Conservation (phyloP, 495 filamentous ascomycete species). For the Penicillium tannophilum region DNA sequence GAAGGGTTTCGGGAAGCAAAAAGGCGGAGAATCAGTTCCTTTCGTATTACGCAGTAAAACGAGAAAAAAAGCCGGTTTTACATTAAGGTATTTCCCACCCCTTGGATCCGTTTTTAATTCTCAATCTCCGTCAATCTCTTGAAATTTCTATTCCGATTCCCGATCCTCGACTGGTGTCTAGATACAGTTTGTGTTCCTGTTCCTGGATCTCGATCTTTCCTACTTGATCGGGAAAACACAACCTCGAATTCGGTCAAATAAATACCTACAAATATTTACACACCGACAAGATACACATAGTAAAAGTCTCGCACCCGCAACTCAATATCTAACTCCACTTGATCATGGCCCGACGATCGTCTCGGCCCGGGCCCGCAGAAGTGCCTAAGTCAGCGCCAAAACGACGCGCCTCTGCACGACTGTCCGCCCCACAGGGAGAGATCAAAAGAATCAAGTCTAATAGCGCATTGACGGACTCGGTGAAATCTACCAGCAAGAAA, state of each 20-base stretch:
- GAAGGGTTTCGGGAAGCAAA: neutral
- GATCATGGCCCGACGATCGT: slow-evolving; percentile 46
- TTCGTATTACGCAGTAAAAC: slow-evolving; percentile 19
- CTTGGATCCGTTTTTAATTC: slow-evolving; percentile 14
- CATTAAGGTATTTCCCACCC: slow-evolving; percentile 9
- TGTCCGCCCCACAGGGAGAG: slow-evolving; percentile 36
- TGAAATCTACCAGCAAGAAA: slow-evolving; percentile 55
- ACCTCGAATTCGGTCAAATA: neutral
- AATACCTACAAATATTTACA: neutral
- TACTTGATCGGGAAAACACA: neutral
- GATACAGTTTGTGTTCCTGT: neutral
- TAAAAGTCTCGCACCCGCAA: neutral
- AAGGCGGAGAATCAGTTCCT: slow-evolving; percentile 20
- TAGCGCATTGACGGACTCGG: slow-evolving; percentile 17
- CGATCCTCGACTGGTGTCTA: neutral
- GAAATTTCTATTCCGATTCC: neutral
- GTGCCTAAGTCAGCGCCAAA: slow-evolving; percentile 42
- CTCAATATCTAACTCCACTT: neutral
- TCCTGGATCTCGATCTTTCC: neutral
- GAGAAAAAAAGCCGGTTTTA: slow-evolving; percentile 18
- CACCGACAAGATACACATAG: slow-evolving; percentile 1
- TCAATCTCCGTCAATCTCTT: slow-evolving; percentile 4
- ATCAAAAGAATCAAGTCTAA: slow-evolving; percentile 51
- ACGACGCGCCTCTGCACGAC: slow-evolving; percentile 40
- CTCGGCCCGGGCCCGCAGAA: slow-evolving; percentile 41